A percentile compares a stretch with the other conserved stretches of the same genome.
Evolutionary conservation across 2,329 filamentous ascomycete species (phyloP).

Genomic region (Fusarium beomiforme): DNA sequence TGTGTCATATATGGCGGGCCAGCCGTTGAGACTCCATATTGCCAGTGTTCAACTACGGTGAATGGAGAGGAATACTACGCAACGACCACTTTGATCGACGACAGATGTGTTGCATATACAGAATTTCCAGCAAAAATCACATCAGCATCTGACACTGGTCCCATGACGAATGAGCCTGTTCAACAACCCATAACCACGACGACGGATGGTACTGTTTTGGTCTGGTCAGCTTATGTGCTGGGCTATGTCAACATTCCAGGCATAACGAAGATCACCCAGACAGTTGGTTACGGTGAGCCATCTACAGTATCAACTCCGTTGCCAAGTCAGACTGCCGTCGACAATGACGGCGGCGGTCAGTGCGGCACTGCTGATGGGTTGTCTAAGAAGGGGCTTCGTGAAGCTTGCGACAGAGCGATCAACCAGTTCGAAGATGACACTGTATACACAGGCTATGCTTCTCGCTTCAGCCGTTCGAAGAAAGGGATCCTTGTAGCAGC

Average conservation of each 20-base stretch:
- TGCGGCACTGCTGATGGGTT: slow-evolving; percentile 5
- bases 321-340: neutral
- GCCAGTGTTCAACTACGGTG: neutral
- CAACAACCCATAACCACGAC: neutral
- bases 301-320: slow-evolving; percentile 4
- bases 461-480: neutral
- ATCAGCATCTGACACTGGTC: neutral
- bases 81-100: neutral
- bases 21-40: neutral
- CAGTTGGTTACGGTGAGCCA: neutral
- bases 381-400: neutral
- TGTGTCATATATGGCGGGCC: neutral
- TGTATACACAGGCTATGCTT: neutral
- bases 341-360: slow-evolving; percentile 10
- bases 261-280: neutral
- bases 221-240: neutral
- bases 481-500: slow-evolving; percentile 4
- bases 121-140: neutral
- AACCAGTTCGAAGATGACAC: neutral
- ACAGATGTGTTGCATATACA: neutral
- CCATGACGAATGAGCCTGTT: neutral
- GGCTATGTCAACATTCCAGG: neutral
- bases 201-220: slow-evolving; percentile 1
- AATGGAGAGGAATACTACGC: neutral
- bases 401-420: slow-evolving; percentile 12